Evolutionary conservation across 805 yeast species (phyloP), one percentile per base, ranked within the genome.

Genomic region (Priceomyces castillae): DNA sequence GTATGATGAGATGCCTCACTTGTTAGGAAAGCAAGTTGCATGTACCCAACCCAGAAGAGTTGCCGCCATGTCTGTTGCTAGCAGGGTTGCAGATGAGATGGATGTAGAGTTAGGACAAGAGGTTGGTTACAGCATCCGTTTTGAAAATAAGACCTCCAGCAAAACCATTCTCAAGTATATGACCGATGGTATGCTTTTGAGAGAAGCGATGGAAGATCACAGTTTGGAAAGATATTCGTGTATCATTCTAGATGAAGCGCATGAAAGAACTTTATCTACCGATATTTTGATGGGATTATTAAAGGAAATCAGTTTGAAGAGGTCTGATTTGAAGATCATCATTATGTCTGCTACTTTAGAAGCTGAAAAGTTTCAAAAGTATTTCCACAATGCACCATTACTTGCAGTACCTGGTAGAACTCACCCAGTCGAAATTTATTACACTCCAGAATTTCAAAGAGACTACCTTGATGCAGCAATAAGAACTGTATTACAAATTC

Each of bases 401-500:
- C 76, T 92, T 48, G 96, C 97, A 0, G 98, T 92, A 37, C 97
- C 98, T 1, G 99, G 99, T 58, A 82, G 99, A 77, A 94, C 99
- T 1, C 94, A 82, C 61, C 98, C 98, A 0, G 99, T 92, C 37
- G 99, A 94, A 64, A 85, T 92, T 44, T 92, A 89, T 67, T 92
- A 94, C 64, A 94, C 99, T 0, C 96, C 97, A 15, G 98, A 94
- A 64, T 90, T 83, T 61, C 98, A 94, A 69, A 81, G 94, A 53
- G 98, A 92, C 62, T 92, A 92, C 60, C 69, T 92, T 53, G 97
- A 92, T 60, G 88, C 97, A 19, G 96, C 98, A 1, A 88, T 94
- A 46, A 78, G 97, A 52, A 94, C 98, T 0, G 98, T 92, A 7
- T 71, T 94, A 51, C 98, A 92, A 65, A 94, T 92, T 50, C 99